Evolutionary conservation across 2,329 filamentous ascomycete genomes (phyloP), one percentile per base, ranked within the genome.

Genomic region (Paracamarosporium sp.): DNA sequence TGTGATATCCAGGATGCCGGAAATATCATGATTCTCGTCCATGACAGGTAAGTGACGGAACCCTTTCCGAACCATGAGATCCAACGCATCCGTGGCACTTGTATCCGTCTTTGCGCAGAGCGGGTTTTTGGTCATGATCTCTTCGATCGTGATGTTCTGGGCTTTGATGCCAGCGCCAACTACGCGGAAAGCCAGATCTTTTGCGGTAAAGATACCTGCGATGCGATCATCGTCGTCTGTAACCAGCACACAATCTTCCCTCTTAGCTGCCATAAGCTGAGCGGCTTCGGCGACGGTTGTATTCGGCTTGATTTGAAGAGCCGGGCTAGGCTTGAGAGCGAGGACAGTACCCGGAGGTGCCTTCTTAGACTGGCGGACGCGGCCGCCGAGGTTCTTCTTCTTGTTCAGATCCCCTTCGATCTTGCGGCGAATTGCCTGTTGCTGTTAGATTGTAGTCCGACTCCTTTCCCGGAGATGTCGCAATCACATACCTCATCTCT

Each of bases 61-160:
- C 17, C 95, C 95, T 81, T 98, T 98, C 68, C 94, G 87, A 56
- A 99, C 95, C 95, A 99, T 99, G 56, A 98, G 85, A 78, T 99
- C 94, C 62, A 99, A 82, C 30, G 95, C 95, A 82, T 99, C 95
- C 41, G 95, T 99, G 33, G 95, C 95, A 78, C 94, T 98, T 31
- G 95, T 99, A 75, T 99, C 95, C 56, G 95, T 99, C 76, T 95
- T 89, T 53, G 95, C 95, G 77, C 95, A 99, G 15, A 99, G 87
- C 11, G 95, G 95, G 81, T 99, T 99, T 84, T 98, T 97, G 75
- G 95, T 99, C 95, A 99, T 99, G 78, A 99, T 99, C 75, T 98
- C 93, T 66, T 93, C 91, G 75, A 99, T 97, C 22, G 92, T 96
- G 68, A 98, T 88, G 74, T 89, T 92, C 76, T 87, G 90, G 30